phyloP scores from a whole-genome alignment of 2,329 filamentous ascomycete species.

The Nannizziopsis arthrosporioides region DNA sequence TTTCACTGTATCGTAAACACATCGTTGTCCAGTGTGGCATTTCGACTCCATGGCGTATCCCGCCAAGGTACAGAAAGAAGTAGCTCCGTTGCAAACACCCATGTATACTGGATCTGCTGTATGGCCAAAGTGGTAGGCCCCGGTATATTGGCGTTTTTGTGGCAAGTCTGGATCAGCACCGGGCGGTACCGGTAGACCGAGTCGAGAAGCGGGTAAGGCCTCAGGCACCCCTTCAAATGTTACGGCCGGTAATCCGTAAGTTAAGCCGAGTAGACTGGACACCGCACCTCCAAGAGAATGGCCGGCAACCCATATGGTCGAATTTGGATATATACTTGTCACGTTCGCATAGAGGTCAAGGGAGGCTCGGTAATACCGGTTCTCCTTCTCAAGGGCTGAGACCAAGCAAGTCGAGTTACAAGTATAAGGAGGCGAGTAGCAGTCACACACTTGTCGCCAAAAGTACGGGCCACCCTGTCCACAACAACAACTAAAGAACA shows the following conservation, averaged over 20 bases:
- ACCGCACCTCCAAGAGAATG: slow-evolving; percentile 89
- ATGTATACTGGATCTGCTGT: slow-evolving; percentile 93
- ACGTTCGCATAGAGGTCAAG: slow-evolving; percentile 87
- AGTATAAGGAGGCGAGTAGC: slow-evolving; percentile 71
- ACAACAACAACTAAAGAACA: slow-evolving; percentile 97
- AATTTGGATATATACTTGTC: slow-evolving; percentile 71
- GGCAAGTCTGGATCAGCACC: slow-evolving; percentile 59
- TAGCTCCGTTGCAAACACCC: slow-evolving; percentile 82
- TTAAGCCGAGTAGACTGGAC: slow-evolving; percentile 75
- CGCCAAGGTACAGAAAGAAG: slow-evolving; percentile 76
- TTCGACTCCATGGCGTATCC: slow-evolving; percentile 87
- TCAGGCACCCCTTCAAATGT: slow-evolving; percentile 92
- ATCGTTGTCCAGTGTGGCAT: slow-evolving; percentile 83
- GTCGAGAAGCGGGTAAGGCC: slow-evolving; percentile 68
- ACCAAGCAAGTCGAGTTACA: slow-evolving; percentile 88
- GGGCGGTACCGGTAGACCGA: slow-evolving; percentile 77
- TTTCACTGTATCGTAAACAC: slow-evolving; percentile 81
- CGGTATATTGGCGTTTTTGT: slow-evolving; percentile 61
- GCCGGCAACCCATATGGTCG: slow-evolving; percentile 79
- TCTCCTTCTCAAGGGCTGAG: slow-evolving; percentile 63
- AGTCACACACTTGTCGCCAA: slow-evolving; percentile 89
- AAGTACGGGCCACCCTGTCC: slow-evolving; percentile 82
- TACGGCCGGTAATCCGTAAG: slow-evolving; percentile 79
- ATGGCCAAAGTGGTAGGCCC: slow-evolving; percentile 82
- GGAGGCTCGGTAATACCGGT: slow-evolving; percentile 81